Conservation (phyloP, 1,139 yeast species). For the Pichia sorboxylosa region DNA sequence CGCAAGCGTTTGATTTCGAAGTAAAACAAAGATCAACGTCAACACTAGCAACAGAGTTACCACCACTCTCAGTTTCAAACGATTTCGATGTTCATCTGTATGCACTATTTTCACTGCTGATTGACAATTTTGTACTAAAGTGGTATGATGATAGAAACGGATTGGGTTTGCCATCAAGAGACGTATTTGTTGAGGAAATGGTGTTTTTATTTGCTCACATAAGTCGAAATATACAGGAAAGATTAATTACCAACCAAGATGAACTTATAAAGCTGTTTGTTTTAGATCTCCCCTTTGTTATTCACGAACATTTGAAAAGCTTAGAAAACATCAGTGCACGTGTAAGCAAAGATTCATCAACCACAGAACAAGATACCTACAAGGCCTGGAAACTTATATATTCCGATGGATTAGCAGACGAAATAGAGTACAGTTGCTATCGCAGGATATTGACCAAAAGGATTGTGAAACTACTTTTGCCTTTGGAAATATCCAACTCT, state of each 20-base stretch:
- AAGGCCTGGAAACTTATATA: constrained; percentile 9
- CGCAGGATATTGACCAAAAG: constrained; percentile 23
- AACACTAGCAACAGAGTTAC: no score
- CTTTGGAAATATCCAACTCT: constrained; percentile 29
- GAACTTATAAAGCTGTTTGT: constrained; percentile 34
- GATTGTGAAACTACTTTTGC: constrained; percentile 27
- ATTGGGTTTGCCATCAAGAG: constrained; percentile 26
- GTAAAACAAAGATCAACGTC: no score
- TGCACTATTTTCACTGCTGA: constrained; percentile 31
- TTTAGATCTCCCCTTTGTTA: constrained; percentile 21
- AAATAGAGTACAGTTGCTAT: constrained; percentile 22
- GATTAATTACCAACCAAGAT: constrained; percentile 14
- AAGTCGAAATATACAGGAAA: constrained; percentile 27
- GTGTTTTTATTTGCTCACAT: constrained; percentile 28
- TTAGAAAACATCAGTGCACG: constrained; percentile 9
- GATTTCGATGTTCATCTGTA: constrained; percentile 32
- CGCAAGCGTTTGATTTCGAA: no score
- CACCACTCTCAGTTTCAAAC: constrained; percentile 7
- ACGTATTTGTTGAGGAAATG: constrained; percentile 29
- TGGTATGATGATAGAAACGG: constrained; percentile 29
- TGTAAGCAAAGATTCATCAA: constrained; percentile 2
- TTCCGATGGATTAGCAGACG: constrained; percentile 17
- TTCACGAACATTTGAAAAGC: constrained; percentile 8
- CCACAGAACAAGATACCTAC: constrained; percentile 1
- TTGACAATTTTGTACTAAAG: constrained; percentile 32